These are phyloP conservation scores for Metarhizium rileyi DNA, from an alignment of 2,329 filamentous ascomycete genomes.

Conservation along the genomic window DNA sequence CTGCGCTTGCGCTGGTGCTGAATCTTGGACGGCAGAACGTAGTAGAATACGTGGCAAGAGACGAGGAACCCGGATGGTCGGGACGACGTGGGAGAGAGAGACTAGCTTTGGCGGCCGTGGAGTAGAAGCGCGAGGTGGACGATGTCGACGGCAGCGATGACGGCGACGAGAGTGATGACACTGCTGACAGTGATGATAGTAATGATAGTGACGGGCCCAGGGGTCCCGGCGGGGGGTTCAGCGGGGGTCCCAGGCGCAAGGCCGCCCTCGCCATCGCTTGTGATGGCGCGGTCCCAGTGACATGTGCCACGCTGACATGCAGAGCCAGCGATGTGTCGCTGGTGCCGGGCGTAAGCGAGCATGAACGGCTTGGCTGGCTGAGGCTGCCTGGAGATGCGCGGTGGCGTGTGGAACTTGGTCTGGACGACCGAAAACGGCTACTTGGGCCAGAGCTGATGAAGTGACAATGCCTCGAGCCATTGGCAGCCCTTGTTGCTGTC, in stretches of 20 bases:
- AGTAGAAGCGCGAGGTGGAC: neutral
- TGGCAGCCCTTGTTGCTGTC: neutral
- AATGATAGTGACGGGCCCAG: too few relatives aligned
- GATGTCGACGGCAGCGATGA: neutral
- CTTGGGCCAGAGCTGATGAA: neutral
- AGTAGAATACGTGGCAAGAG: neutral
- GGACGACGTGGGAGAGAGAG: neutral
- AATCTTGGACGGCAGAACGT: slow-evolving; percentile 21
- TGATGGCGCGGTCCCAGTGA: neutral
- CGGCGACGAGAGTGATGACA: too few relatives aligned
- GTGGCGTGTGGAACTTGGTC: neutral
- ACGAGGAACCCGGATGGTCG: neutral
- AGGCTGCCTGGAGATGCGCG: neutral
- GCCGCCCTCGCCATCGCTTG: neutral
- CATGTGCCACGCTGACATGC: too few relatives aligned
- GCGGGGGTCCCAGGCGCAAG: too few relatives aligned
- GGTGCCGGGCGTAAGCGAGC: slow-evolving; percentile 5
- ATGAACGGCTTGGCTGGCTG: neutral
- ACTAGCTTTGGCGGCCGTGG: neutral
- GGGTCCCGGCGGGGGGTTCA: neutral
- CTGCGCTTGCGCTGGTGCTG: slow-evolving; percentile 41
- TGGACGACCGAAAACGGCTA: neutral
- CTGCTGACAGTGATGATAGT: too few relatives aligned
- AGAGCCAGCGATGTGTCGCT: neutral
- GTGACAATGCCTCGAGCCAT: neutral